phyloP scores from a whole-genome alignment of 2,329 filamentous ascomycete species.

The Penicillium aurantiogriseum region DNA sequence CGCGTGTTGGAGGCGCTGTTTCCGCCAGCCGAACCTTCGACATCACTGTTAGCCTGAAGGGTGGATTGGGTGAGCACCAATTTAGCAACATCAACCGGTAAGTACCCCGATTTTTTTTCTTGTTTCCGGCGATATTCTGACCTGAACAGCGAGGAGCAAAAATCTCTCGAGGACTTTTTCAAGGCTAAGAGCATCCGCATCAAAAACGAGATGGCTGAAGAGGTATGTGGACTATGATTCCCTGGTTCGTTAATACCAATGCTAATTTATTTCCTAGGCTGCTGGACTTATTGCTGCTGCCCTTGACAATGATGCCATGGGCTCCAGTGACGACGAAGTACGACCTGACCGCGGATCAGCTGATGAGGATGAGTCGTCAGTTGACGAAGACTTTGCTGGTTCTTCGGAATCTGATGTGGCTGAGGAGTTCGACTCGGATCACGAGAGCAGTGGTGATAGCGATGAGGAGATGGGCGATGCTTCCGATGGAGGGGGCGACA shows the following conservation, averaged over 20 bases:
- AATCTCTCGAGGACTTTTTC: constrained; percentile 96
- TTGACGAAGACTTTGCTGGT: constrained; percentile 92
- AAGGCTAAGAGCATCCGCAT: constrained; percentile 91
- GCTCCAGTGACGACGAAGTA: constrained; percentile 76
- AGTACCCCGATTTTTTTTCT: constrained; percentile 12
- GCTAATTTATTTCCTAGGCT: constrained; percentile 43
- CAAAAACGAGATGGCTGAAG: constrained; percentile 98
- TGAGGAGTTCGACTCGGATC: constrained; percentile 89
- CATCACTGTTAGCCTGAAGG: constrained; percentile 89
- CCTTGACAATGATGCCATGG: constrained; percentile 76
- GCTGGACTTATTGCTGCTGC: constrained; percentile 70
- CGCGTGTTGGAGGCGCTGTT: constrained; percentile 88
- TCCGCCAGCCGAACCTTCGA: constrained; percentile 95
- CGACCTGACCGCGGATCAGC: constrained; percentile 81
- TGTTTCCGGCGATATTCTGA: constrained; percentile 18
- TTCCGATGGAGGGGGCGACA: constrained; percentile 32
- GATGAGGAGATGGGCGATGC: constrained; percentile 60
- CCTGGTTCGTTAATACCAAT: neutral
- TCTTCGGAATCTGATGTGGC: constrained; percentile 93
- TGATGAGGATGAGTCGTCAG: constrained; percentile 92
- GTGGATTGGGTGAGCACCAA: constrained; percentile 80
- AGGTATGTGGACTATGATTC: constrained; percentile 57
- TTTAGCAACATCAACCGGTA: constrained; percentile 98
- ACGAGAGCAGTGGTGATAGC: constrained; percentile 76
- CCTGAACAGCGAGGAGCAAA: constrained; percentile 72